Conservation (phyloP, 1,284 basidiomycete species). For the Vanrija sp. region DNA sequence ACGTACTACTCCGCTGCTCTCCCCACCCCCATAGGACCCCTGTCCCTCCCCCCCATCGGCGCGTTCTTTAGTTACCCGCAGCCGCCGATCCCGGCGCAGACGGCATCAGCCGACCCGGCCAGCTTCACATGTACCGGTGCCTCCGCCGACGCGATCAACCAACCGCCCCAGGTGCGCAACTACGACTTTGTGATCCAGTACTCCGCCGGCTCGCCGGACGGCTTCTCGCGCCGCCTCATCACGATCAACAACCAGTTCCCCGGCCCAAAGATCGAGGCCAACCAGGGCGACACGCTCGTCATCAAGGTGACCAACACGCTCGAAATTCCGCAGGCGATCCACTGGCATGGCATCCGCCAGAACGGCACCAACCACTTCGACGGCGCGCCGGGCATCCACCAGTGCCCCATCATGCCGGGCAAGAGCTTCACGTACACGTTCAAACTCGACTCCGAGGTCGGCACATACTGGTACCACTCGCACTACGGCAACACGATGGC, state of each 20-base stretch:
- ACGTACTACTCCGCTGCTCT: neutral
- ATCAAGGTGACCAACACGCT: conserved; percentile 29
- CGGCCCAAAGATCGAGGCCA: conserved; percentile 30
- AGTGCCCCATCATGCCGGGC: conserved; percentile 55
- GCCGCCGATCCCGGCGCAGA: neutral
- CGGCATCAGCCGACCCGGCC: neutral
- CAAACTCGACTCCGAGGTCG: conserved; percentile 10
- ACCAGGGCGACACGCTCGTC: conserved; percentile 28
- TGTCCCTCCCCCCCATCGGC: neutral
- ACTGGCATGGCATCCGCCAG: conserved; percentile 37
- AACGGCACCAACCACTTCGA: conserved; percentile 28
- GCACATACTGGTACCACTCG: conserved; percentile 38
- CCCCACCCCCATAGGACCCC: neutral
- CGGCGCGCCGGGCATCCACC: conserved; percentile 35
- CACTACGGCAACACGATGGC: conserved; percentile 34
- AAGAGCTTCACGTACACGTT: conserved; percentile 54
- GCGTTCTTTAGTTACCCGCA: conserved; percentile 1
- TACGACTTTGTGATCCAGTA: neutral
- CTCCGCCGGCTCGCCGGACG: neutral
- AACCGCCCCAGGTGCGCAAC: neutral
- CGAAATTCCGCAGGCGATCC: conserved; percentile 17
- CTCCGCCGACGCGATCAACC: neutral
- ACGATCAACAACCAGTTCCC: conserved; percentile 7
- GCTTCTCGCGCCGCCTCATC: neutral
- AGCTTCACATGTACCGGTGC: neutral